Conservation (phyloP, 179 eudicot species). For the Amaranthus tricolor region DNA sequence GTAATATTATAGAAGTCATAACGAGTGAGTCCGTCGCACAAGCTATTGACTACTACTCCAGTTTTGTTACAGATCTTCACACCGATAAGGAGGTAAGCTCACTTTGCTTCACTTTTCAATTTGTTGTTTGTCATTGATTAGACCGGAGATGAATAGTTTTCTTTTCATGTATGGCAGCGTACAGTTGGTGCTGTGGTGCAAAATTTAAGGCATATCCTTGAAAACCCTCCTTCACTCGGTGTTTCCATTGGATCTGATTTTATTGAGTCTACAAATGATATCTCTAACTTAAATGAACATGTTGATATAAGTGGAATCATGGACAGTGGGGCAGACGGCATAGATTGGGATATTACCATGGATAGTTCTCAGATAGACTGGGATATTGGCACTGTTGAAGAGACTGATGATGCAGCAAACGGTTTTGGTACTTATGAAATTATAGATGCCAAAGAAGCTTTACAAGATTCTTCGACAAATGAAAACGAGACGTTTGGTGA, state of each 20-base stretch:
- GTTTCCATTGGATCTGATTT: slow-evolving; percentile 54
- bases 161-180: slow-evolving; percentile 37
- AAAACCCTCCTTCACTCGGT: slow-evolving; percentile 59
- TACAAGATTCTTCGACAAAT: slow-evolving; percentile 38
- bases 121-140: not conserved
- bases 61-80: slow-evolving; percentile 74
- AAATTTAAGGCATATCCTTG: slow-evolving; percentile 52
- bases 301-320: slow-evolving; percentile 32
- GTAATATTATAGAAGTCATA: slow-evolving; percentile 66
- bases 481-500: slow-evolving; percentile 44
- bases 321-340: slow-evolving; percentile 47
- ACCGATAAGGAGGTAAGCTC: slow-evolving; percentile 75
- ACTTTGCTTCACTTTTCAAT: not conserved
- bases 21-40: slow-evolving; percentile 64
- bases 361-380: slow-evolving; percentile 95
- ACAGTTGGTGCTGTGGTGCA: slow-evolving; percentile 40
- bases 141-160: not conserved
- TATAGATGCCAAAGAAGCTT: slow-evolving; percentile 74
- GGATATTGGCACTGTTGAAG: slow-evolving; percentile 84
- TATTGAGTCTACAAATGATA: slow-evolving; percentile 35
- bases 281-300: slow-evolving; percentile 35
- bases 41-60: slow-evolving; percentile 75
- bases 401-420: slow-evolving; percentile 66
- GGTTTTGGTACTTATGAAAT: slow-evolving; percentile 96
- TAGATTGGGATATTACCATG: slow-evolving; percentile 94